These are phyloP conservation scores for Chlamydomonas sp. DNA, from an alignment of 139 green algal genomes.

Conservation along the genomic window DNA sequence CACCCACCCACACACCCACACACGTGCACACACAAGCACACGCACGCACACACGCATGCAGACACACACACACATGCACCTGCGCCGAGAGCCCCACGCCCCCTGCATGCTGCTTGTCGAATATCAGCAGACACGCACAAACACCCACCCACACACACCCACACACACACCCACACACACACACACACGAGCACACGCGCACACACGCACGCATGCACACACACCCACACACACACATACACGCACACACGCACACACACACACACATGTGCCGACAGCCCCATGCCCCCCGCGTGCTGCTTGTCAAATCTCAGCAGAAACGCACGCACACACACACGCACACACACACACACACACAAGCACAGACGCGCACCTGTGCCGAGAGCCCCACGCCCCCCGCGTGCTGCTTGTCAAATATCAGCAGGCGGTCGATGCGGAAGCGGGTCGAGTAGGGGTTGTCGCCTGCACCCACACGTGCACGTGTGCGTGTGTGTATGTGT, in stretches of 20 bases:
- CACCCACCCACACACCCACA: no score
- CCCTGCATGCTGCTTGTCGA: slow-evolving; percentile 75
- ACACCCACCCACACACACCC: no score
- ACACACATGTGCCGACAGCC: slow-evolving; percentile 60
- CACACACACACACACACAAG: no score
- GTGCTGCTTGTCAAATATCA: slow-evolving; percentile 86
- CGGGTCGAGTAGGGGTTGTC: slow-evolving; percentile 44
- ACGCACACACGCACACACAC: no score
- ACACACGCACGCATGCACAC: no score
- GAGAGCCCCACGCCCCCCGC: slow-evolving; percentile 78
- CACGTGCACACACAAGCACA: no score
- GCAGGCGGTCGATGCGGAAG: slow-evolving; percentile 77
- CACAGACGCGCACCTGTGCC: no score
- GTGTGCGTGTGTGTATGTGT: no score
- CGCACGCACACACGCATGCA: no score
- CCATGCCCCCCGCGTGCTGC: slow-evolving; percentile 75
- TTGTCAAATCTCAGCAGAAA: slow-evolving; percentile 84
- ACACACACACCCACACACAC: no score
- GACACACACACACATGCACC: no score
- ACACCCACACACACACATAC: neutral
- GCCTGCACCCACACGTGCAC: neutral
- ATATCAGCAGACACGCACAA: slow-evolving; percentile 71
- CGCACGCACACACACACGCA: neutral
- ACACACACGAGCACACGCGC: no score
- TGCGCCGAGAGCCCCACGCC: slow-evolving; percentile 72